Percentiles rank a stretch among this genome's conserved stretches.
phyloP scores from a whole-genome alignment of 1,284 basidiomycete genomes.

The Tetrapyrgos nigripes region DNA sequence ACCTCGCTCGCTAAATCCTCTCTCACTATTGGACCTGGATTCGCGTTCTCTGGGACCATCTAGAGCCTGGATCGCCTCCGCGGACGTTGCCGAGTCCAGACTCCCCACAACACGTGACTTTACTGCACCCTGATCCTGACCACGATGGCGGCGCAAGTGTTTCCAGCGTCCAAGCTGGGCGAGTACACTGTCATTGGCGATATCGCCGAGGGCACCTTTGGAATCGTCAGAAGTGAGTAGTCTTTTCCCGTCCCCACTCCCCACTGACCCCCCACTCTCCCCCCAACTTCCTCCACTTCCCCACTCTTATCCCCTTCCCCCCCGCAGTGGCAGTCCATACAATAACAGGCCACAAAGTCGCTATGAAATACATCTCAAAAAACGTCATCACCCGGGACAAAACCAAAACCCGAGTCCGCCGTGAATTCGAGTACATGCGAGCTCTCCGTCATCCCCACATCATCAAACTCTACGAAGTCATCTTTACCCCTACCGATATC shows the following conservation, averaged over 20 bases:
- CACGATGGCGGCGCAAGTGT: conserved; percentile 37
- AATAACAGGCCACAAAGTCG: conserved; percentile 94
- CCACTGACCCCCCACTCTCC: too few species aligned
- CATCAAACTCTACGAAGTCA: conserved; percentile 97
- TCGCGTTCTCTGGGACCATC: too few species aligned
- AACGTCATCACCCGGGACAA: conserved; percentile 92
- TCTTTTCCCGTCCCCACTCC: conserved; percentile 15
- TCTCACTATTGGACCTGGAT: too few species aligned
- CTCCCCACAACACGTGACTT: background rate
- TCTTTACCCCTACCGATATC: conserved; percentile 91
- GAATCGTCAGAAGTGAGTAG: conserved; percentile 94
- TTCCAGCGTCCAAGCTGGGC: conserved; percentile 71
- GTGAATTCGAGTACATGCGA: conserved; percentile 96
- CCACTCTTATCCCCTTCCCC: conserved; percentile 8
- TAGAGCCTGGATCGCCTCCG: too few species aligned
- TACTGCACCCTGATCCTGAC: background rate
- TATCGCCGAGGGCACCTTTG: conserved; percentile 93
- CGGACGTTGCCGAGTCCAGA: too few species aligned
- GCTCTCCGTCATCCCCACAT: conserved; percentile 93
- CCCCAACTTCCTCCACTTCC: too few species aligned
- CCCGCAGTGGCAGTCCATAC: conserved; percentile 89
- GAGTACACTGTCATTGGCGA: conserved; percentile 80
- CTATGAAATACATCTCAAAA: conserved; percentile 98
- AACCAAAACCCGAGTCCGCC: conserved; percentile 90
- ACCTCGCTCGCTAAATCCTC: too few species aligned